Conservation (phyloP, 495 filamentous ascomycete species). For the Trichocladium antarcticum region DNA sequence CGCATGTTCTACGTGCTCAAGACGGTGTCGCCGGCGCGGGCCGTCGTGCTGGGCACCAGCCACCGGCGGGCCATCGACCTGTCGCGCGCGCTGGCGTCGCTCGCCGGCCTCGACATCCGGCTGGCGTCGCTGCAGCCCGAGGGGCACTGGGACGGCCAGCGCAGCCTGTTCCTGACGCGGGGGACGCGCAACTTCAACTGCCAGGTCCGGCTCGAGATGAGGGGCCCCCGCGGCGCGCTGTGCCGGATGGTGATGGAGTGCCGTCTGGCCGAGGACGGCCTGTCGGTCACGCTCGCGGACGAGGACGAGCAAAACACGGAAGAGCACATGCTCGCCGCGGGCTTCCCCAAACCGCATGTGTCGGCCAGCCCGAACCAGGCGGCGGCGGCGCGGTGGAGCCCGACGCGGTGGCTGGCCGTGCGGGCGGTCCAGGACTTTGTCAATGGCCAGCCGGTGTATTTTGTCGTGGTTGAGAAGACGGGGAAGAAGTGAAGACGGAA, state of each 20-base stretch:
- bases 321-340: no score
- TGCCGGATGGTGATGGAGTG: not conserved
- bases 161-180: constrained; percentile 11
- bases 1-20: constrained; percentile 14
- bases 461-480: no score
- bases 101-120: not conserved
- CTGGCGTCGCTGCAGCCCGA: not conserved
- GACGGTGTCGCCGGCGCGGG: constrained; percentile 11
- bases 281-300: not conserved
- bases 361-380: no score
- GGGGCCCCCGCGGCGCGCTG: not conserved
- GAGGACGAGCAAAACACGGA: not conserved
- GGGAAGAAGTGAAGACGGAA: no score
- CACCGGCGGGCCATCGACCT: constrained; percentile 13
- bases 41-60: constrained; percentile 8
- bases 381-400: no score
- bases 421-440: no score
- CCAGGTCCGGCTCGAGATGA: not conserved
- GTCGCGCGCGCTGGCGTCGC: not conserved
- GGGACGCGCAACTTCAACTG: constrained; percentile 3
- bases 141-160: constrained; percentile 16
- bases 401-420: no score
- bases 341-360: no score
- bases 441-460: no score
- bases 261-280: not conserved